These are phyloP conservation scores for Phycomyces blakesleeanus DNA, from an alignment of 192 early-diverging fungal species.

Conservation along the genomic window DNA sequence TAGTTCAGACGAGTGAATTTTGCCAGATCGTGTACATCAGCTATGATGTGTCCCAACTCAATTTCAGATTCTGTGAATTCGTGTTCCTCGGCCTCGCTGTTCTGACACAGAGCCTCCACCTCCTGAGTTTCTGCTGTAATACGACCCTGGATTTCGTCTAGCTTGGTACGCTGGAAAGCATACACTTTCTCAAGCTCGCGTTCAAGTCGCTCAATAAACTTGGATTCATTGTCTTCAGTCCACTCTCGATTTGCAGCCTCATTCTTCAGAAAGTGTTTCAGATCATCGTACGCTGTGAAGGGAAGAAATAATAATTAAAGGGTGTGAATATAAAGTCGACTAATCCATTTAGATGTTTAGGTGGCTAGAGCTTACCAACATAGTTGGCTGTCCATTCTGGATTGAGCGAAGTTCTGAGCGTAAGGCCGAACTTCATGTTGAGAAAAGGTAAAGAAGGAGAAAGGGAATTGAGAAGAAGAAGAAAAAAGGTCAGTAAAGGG, in stretches of 20 bases:
- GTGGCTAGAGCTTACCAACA: constrained; percentile 53
- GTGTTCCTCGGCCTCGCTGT: constrained; percentile 47
- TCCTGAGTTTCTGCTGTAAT: constrained; percentile 64
- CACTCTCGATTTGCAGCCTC: constrained; percentile 54
- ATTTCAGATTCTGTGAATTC: constrained; percentile 64
- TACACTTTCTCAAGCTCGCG: constrained; percentile 91
- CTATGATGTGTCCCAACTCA: constrained; percentile 72
- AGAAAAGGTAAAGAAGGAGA: constrained; percentile 3
- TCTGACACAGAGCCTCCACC: constrained; percentile 51
- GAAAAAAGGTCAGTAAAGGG: neutral
- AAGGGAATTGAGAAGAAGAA: constrained; percentile 15
- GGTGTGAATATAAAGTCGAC: too few species aligned
- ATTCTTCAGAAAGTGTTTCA: constrained; percentile 81
- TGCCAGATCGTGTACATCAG: constrained; percentile 80
- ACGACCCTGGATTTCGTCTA: constrained; percentile 68
- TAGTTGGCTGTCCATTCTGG: constrained; percentile 88
- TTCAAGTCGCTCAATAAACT: constrained; percentile 82
- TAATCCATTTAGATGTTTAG: too few species aligned
- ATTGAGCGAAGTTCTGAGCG: constrained; percentile 73
- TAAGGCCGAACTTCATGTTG: constrained; percentile 90
- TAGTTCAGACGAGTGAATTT: constrained; percentile 83
- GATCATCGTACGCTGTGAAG: constrained; percentile 64
- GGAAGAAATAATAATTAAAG: too few species aligned
- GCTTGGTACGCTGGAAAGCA: constrained; percentile 72
- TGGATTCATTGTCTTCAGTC: constrained; percentile 80